Evolutionary conservation across 2,329 filamentous ascomycete genomes (phyloP).

Genomic region (Colletotrichum orchidophilum): DNA sequence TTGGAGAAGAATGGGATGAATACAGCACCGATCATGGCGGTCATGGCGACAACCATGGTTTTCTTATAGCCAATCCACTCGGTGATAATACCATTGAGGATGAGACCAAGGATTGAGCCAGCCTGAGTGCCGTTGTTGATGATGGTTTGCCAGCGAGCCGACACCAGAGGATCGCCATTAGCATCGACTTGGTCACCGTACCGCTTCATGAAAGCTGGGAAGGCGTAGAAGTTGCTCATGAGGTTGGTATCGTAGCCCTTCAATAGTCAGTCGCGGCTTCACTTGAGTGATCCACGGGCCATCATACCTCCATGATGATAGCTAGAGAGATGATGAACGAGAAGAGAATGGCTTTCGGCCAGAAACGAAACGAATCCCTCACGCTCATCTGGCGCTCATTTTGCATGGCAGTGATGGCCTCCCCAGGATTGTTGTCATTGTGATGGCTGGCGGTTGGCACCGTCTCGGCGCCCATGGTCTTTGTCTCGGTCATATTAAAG

Average conservation of each 20-base stretch:
- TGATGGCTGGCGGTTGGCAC: conserved; percentile 24
- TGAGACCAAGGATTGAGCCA: conserved; percentile 59
- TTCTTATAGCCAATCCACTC: conserved; percentile 53
- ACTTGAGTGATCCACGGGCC: not conserved
- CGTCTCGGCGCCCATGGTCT: conserved; percentile 22
- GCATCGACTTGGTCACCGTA: conserved; percentile 49
- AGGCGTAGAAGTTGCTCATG: conserved; percentile 49
- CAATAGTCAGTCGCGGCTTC: not conserved
- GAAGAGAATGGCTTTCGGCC: conserved; percentile 36
- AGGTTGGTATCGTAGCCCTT: conserved; percentile 50
- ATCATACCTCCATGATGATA: conserved; percentile 40
- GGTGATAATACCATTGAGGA: conserved; percentile 57
- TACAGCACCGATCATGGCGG: conserved; percentile 51
- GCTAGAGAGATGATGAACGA: conserved; percentile 38
- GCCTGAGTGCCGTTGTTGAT: conserved; percentile 54
- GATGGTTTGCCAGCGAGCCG: conserved; percentile 60
- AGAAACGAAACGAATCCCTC: conserved; percentile 36
- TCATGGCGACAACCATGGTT: conserved; percentile 53
- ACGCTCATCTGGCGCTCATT: conserved; percentile 37
- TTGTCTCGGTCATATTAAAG: conserved; percentile 26
- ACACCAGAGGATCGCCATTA: conserved; percentile 54
- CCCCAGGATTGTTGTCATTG: conserved; percentile 14
- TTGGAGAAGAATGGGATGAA: conserved; percentile 58
- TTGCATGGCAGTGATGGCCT: conserved; percentile 32
- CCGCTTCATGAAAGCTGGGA: conserved; percentile 44